Percentiles rank a stretch among this genome's conserved stretches.
phyloP scores from a whole-genome alignment of 2,329 filamentous ascomycete genomes.

The Arthrobotrys sphaeroides region DNA sequence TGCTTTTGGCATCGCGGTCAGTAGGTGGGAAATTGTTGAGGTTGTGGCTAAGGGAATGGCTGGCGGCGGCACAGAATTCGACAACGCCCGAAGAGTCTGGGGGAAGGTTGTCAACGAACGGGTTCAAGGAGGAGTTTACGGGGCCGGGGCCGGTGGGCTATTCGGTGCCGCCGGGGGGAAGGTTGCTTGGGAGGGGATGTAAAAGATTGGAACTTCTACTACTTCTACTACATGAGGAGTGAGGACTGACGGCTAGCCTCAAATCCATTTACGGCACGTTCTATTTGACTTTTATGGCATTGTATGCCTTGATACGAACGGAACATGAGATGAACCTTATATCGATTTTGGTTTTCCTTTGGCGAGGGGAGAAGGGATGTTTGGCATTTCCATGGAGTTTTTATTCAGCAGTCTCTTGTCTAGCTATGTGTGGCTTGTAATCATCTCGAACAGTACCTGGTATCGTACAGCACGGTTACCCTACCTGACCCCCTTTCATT shows the following conservation, averaged over 20 bases:
- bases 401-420: slow-evolving; percentile 30
- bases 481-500: neutral
- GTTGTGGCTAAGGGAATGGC: slow-evolving; percentile 49
- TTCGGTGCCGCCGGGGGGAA: slow-evolving; percentile 23
- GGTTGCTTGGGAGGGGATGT: slow-evolving; percentile 48
- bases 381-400: slow-evolving; percentile 52
- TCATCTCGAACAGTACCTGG: slow-evolving; percentile 12
- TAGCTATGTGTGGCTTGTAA: slow-evolving; percentile 22
- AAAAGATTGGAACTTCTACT: neutral
- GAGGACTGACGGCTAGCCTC: too few species aligned
- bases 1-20: slow-evolving; percentile 43
- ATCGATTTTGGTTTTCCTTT: neutral
- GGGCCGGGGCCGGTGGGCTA: slow-evolving; percentile 14
- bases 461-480: slow-evolving; percentile 16
- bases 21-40: slow-evolving; percentile 37
- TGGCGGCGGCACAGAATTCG: slow-evolving; percentile 31
- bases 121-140: slow-evolving; percentile 46
- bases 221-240: neutral
- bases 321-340: slow-evolving; percentile 7
- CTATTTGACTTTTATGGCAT: neutral
- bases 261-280: neutral
- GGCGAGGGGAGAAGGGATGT: slow-evolving; percentile 1
- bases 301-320: neutral
- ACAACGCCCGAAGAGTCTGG: slow-evolving; percentile 44
- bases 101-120: slow-evolving; percentile 41